Conservation (phyloP, 2,329 filamentous ascomycete species). For the Chrysoporthe austroafricana region DNA sequence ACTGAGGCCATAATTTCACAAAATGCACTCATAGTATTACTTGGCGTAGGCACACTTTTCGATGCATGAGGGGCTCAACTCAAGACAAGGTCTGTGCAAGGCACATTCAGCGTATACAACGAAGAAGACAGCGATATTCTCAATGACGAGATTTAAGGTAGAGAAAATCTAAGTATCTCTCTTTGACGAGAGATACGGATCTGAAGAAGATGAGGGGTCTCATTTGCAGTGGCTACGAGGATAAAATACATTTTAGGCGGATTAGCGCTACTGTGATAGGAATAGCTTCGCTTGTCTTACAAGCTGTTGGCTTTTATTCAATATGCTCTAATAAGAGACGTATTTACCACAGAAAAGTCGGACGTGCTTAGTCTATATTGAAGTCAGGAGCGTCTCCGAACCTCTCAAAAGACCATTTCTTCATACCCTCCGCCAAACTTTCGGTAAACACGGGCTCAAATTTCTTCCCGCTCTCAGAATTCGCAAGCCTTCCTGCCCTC, state of each 20-base stretch:
- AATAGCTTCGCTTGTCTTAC: neutral
- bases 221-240: neutral
- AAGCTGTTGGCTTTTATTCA: neutral
- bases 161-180: neutral
- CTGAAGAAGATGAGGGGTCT: neutral
- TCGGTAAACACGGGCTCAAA: constrained; percentile 44
- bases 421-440: constrained; percentile 43
- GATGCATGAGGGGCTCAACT: no score
- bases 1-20: neutral
- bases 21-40: neutral
- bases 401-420: constrained; percentile 41
- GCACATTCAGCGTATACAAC: neutral
- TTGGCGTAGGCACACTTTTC: neutral
- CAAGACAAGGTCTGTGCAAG: neutral
- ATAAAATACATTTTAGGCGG: neutral
- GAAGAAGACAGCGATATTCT: constrained; percentile 1
- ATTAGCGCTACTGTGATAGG: no score
- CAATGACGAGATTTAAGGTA: neutral
- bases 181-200: neutral
- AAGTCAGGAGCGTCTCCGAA: constrained; percentile 36
- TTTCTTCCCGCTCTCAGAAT: constrained; percentile 39
- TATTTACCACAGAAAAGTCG: neutral
- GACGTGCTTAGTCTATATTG: neutral
- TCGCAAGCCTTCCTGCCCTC: constrained; percentile 41
- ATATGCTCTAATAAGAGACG: neutral